Evolutionary conservation across 805 yeast genomes (phyloP).

Genomic region (Candida ulmi): DNA sequence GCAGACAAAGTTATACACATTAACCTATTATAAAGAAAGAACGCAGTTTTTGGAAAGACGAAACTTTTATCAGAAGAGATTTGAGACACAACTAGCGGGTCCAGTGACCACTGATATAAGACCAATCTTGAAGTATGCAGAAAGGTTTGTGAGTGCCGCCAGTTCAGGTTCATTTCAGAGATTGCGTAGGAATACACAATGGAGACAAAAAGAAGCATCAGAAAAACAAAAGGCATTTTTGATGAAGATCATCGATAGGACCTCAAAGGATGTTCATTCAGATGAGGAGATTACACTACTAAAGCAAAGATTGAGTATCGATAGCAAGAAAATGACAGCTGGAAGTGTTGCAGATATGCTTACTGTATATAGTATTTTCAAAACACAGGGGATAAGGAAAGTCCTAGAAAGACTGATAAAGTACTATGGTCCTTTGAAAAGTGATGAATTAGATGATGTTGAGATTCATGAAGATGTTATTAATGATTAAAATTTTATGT

Average conservation of each 20-base stretch:
- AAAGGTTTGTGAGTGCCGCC: not conserved
- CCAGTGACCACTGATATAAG: constrained; percentile 23
- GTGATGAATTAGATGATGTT: no score
- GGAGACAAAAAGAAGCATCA: not conserved
- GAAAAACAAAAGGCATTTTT: not conserved
- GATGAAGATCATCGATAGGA: not conserved
- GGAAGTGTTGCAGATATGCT: not conserved
- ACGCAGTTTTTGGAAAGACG: constrained; percentile 3
- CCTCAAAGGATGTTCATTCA: not conserved
- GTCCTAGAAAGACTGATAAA: not conserved
- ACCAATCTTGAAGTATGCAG: constrained; percentile 7
- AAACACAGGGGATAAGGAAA: not conserved
- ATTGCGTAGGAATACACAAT: not conserved
- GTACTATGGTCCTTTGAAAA: not conserved
- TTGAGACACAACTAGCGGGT: constrained; percentile 10
- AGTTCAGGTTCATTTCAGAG: not conserved
- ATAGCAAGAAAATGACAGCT: not conserved
- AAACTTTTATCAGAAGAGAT: constrained; percentile 12
- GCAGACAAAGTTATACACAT: constrained; percentile 15
- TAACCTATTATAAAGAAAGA: constrained; percentile 12
- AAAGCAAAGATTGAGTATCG: not conserved
- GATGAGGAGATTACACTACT: not conserved
- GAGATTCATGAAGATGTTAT: no score
- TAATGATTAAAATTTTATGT: no score
- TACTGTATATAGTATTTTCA: not conserved